These are phyloP conservation scores for Arachnopeziza araneosa DNA, from an alignment of 2,329 filamentous ascomycete genomes.

Conservation along the genomic window DNA sequence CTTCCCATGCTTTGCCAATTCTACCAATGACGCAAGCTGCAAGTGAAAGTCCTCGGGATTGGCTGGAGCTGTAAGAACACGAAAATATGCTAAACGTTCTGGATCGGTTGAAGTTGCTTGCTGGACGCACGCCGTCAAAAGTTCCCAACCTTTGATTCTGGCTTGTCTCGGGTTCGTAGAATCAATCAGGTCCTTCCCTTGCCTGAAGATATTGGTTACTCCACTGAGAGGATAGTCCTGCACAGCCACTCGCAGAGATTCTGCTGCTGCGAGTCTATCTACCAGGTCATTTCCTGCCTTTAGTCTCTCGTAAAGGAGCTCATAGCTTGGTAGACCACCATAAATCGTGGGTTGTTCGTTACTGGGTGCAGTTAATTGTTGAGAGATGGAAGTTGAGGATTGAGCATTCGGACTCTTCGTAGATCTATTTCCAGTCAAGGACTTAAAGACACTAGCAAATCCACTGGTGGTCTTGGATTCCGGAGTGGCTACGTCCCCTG, in stretches of 20 bases:
- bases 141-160: slow-evolving; percentile 57
- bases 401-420: slow-evolving; percentile 43
- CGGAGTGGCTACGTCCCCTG: slow-evolving; percentile 51
- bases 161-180: slow-evolving; percentile 46
- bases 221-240: slow-evolving; percentile 49
- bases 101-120: slow-evolving; percentile 58
- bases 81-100: slow-evolving; percentile 61
- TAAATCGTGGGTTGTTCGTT: slow-evolving; percentile 32
- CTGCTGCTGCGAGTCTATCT: slow-evolving; percentile 53
- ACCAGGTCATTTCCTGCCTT: slow-evolving; percentile 43
- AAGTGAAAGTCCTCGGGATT: slow-evolving; percentile 59
- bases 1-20: slow-evolving; percentile 56
- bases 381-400: slow-evolving; percentile 35
- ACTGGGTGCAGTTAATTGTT: slow-evolving; percentile 37
- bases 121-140: slow-evolving; percentile 60
- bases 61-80: slow-evolving; percentile 51
- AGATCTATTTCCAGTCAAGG: slow-evolving; percentile 48
- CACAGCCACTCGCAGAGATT: slow-evolving; percentile 50
- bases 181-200: slow-evolving; percentile 60
- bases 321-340: slow-evolving; percentile 46
- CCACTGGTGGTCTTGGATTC: slow-evolving; percentile 51
- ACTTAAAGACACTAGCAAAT: slow-evolving; percentile 59
- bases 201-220: slow-evolving; percentile 52
- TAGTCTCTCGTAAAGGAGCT: slow-evolving; percentile 49
- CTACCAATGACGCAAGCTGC: slow-evolving; percentile 57